phyloP scores from a whole-genome alignment of 352 stramenopile species.

The Phytopythium chamaehyphon region DNA sequence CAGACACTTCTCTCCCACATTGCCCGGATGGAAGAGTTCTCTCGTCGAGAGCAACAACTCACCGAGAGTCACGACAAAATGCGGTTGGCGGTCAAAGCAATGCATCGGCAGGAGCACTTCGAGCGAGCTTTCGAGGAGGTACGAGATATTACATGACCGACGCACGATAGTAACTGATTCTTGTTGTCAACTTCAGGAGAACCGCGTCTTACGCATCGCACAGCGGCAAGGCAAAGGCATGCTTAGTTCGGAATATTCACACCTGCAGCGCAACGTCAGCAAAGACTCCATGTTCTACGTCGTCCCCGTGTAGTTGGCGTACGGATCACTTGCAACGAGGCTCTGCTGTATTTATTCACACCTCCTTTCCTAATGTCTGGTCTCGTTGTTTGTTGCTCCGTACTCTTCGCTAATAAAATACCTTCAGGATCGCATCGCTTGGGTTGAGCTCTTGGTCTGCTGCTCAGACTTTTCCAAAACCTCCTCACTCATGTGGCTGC shows the following conservation, averaged over 20 bases:
- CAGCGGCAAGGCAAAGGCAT: slow-evolving; percentile 43
- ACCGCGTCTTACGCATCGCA: slow-evolving; percentile 19
- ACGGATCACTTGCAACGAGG: too few relatives aligned
- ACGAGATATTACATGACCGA: not conserved
- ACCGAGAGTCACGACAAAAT: slow-evolving; percentile 30
- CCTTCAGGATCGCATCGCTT: not conserved
- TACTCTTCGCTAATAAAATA: slow-evolving; percentile 1
- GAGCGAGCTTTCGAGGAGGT: slow-evolving; percentile 33
- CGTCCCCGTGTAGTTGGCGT: slow-evolving; percentile 6
- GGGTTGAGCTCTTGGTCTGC: too few relatives aligned
- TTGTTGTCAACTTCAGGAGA: slow-evolving; percentile 19
- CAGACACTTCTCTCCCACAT: slow-evolving; percentile 44
- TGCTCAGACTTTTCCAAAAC: too few relatives aligned
- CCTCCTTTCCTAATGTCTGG: too few relatives aligned
- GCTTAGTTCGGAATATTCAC: slow-evolving; percentile 17
- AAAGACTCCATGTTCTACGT: slow-evolving; percentile 65
- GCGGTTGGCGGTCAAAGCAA: slow-evolving; percentile 37
- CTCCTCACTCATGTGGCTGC: too few relatives aligned
- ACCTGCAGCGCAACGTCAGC: slow-evolving; percentile 36
- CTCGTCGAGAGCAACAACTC: slow-evolving; percentile 29
- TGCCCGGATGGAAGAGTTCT: slow-evolving; percentile 38
- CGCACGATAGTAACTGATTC: not conserved
- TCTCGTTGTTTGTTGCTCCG: not conserved
- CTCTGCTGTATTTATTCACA: too few relatives aligned
- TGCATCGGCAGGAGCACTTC: slow-evolving; percentile 42